Conservation (phyloP, 176 grass and related monocot genomes). For the Eleusine indica region DNA sequence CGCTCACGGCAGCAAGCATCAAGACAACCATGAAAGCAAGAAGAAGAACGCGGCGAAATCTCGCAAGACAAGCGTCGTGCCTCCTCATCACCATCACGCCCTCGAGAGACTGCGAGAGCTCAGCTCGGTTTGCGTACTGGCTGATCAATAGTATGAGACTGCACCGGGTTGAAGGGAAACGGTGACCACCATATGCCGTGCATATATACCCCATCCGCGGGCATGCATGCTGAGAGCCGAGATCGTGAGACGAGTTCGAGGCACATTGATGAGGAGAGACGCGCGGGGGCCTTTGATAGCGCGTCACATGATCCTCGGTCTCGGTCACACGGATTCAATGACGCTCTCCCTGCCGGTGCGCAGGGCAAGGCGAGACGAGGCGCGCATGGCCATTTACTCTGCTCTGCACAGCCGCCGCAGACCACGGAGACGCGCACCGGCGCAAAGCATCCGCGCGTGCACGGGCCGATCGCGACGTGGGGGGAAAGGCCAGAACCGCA, state of each 20-base stretch:
- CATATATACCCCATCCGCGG: not conserved
- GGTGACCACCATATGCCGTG: not conserved
- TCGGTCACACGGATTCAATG: constrained; percentile 66
- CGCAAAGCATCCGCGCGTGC: too few relatives aligned
- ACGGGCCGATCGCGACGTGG: not conserved
- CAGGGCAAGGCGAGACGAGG: not conserved
- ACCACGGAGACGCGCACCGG: not conserved
- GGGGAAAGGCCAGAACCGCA: not conserved
- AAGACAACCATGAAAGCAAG: constrained; percentile 2
- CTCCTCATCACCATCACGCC: constrained; percentile 32
- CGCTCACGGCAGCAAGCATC: constrained; percentile 36
- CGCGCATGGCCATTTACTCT: constrained; percentile 19
- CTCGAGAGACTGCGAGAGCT: not conserved
- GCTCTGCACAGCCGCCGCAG: too few relatives aligned
- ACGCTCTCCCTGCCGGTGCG: not conserved
- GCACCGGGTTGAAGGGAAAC: not conserved
- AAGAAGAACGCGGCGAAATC: constrained; percentile 1
- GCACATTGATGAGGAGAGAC: constrained; percentile 42
- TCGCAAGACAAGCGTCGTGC: not conserved
- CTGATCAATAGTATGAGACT: not conserved
- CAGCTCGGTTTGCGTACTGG: not conserved
- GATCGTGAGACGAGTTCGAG: too few relatives aligned
- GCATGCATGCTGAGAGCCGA: not conserved
- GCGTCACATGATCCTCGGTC: constrained; percentile 80
- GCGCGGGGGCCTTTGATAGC: constrained; percentile 65